These are phyloP conservation scores for Fusarium nisikadoi DNA, from an alignment of 2,329 filamentous ascomycete species.

Conservation along the genomic window DNA sequence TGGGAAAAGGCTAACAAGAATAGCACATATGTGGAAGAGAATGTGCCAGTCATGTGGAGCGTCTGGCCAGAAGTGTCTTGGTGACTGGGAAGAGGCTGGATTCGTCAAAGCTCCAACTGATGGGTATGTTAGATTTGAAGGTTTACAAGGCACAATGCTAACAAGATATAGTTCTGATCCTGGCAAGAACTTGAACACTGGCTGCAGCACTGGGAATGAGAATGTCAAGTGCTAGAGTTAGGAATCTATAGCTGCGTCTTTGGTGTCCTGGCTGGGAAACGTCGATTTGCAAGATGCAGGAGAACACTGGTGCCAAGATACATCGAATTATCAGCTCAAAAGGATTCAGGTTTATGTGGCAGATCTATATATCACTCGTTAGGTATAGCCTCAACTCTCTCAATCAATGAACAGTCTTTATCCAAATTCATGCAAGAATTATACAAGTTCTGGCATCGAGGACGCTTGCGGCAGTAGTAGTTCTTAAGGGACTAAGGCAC, in stretches of 20 bases:
- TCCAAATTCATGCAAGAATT: too few relatives aligned
- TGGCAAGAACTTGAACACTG: fast-evolving
- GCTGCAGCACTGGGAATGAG: not conserved
- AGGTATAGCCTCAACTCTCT: not conserved
- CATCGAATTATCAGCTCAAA: fast-evolving
- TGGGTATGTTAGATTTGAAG: not conserved
- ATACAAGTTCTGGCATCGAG: too few relatives aligned
- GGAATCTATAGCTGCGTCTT: too few relatives aligned
- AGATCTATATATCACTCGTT: fast-evolving
- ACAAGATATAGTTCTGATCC: not conserved
- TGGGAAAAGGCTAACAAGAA: fast-evolving
- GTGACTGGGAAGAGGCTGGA: not conserved
- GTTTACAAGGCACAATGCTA: too few relatives aligned
- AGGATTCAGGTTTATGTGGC: fast-evolving
- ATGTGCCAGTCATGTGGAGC: not conserved
- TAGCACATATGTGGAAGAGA: not conserved
- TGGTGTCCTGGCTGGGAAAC: too few relatives aligned
- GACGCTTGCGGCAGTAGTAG: not conserved
- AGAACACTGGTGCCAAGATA: fast-evolving
- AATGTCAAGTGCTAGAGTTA: not conserved
- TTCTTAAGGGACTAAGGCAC: not conserved
- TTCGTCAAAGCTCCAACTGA: not conserved
- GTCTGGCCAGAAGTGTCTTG: not conserved
- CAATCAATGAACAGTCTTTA: too few relatives aligned
- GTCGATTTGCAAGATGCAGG: fast-evolving